phyloP scores from a whole-genome alignment of 106 monocot species.

The Dendrobium nobile region DNA sequence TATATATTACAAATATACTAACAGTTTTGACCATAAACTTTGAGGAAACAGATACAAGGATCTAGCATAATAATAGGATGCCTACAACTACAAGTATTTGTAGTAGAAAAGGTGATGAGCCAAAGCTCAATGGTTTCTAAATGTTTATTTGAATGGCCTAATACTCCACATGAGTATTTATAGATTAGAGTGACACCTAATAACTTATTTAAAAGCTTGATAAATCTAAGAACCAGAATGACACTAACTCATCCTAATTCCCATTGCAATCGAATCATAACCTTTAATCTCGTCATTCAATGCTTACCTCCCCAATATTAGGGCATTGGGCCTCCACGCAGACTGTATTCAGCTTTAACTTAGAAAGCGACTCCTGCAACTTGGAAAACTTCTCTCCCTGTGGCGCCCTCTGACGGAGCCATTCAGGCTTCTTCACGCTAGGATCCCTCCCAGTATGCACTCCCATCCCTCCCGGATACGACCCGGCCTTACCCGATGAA shows the following conservation, averaged over 20 bases:
- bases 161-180: too few relatives aligned
- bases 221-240: too few relatives aligned
- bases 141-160: too few relatives aligned
- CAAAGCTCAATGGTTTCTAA: too few relatives aligned
- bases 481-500: constrained; percentile 11
- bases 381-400: constrained; percentile 75
- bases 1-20: not conserved
- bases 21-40: not conserved
- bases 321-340: constrained; percentile 98
- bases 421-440: constrained; percentile 33
- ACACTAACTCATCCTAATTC: too few relatives aligned
- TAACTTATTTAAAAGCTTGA: not conserved
- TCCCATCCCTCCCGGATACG: constrained; percentile 64
- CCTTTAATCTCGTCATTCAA: not conserved
- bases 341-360: constrained; percentile 88
- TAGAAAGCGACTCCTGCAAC: constrained; percentile 60
- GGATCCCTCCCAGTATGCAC: constrained; percentile 60
- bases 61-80: not conserved
- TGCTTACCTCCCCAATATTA: constrained; percentile 85
- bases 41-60: not conserved
- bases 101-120: too few relatives aligned
- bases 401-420: constrained; percentile 90
- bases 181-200: not conserved
- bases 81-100: too few relatives aligned
- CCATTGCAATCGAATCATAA: not conserved